These are phyloP conservation scores for Globisporangium cylindrosporum DNA, from an alignment of 352 stramenopile genomes.

Conservation along the genomic window DNA sequence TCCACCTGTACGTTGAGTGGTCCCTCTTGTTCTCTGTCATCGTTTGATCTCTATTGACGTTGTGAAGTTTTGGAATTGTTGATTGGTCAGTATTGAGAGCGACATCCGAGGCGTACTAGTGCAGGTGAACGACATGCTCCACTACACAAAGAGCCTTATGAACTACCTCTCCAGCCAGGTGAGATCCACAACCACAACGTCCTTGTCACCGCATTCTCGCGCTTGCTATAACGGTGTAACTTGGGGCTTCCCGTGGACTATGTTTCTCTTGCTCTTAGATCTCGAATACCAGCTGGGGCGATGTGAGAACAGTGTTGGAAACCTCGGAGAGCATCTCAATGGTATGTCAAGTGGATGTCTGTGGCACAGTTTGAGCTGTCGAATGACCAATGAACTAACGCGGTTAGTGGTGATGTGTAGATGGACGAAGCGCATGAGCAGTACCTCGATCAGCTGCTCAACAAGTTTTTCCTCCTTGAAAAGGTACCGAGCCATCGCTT, in stretches of 20 bases:
- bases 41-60: neutral
- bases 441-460: conserved; percentile 62
- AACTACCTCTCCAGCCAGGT: conserved; percentile 72
- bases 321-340: conserved; percentile 22
- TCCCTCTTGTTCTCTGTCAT: neutral
- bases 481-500: conserved; percentile 38
- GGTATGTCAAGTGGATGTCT: conserved; percentile 4
- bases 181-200: neutral
- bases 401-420: conserved; percentile 20
- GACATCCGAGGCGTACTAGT: conserved; percentile 43
- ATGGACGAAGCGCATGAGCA: conserved; percentile 61
- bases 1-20: conserved; percentile 31
- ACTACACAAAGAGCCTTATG: conserved; percentile 69
- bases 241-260: neutral
- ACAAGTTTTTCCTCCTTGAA: conserved; percentile 66
- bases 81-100: conserved; percentile 33
- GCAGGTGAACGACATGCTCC: conserved; percentile 67
- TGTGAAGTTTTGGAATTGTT: neutral
- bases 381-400: conserved; percentile 17
- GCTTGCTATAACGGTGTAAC: neutral
- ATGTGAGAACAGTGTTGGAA: conserved; percentile 20
- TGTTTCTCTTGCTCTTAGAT: conserved; percentile 18
- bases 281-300: conserved; percentile 22
- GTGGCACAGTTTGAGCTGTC: conserved; percentile 2
- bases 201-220: neutral